Percentiles rank a stretch among this genome's conserved stretches.
Conservation (phyloP, 805 yeast species). For the Millerozyma acaciae region DNA sequence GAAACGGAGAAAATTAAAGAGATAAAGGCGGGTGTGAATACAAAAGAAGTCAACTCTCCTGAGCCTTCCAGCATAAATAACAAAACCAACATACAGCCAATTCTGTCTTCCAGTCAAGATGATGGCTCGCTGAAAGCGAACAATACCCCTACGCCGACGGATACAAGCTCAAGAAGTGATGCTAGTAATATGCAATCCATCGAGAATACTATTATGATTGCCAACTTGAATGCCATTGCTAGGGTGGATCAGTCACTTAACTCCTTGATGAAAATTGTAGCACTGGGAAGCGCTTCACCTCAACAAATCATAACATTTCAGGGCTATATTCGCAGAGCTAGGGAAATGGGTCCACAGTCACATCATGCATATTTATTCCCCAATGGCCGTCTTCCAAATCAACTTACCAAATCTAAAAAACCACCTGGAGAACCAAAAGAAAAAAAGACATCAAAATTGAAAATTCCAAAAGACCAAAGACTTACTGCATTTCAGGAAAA, state of each 20-base stretch:
- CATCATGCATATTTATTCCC: constrained; percentile 33
- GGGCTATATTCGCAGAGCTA: constrained; percentile 72
- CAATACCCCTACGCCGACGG: too few relatives aligned
- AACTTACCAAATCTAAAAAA: constrained; percentile 17
- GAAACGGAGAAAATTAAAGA: too few relatives aligned
- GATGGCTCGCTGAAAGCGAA: too few relatives aligned
- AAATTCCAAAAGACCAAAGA: constrained; percentile 46
- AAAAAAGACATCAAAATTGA: constrained; percentile 13
- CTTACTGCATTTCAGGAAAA: constrained; percentile 76
- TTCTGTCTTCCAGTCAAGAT: too few relatives aligned
- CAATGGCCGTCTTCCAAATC: constrained; percentile 11
- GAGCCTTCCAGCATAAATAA: too few relatives aligned
- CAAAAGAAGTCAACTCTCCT: too few relatives aligned
- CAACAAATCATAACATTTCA: constrained; percentile 77
- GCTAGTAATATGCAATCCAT: constrained; percentile 48
- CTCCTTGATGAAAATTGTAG: constrained; percentile 77
- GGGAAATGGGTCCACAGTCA: constrained; percentile 62
- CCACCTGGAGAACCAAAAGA: constrained; percentile 13
- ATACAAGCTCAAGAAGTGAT: constrained; percentile 23
- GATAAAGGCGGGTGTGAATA: too few relatives aligned
- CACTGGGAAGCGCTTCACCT: constrained; percentile 71
- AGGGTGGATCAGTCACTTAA: constrained; percentile 64
- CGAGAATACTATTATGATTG: constrained; percentile 77
- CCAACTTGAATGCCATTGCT: constrained; percentile 80
- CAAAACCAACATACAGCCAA: too few relatives aligned